Evolutionary conservation across 306 rosid species (phyloP), one percentile per base, ranked within the genome.

Genomic region (Parietaria judaica): DNA sequence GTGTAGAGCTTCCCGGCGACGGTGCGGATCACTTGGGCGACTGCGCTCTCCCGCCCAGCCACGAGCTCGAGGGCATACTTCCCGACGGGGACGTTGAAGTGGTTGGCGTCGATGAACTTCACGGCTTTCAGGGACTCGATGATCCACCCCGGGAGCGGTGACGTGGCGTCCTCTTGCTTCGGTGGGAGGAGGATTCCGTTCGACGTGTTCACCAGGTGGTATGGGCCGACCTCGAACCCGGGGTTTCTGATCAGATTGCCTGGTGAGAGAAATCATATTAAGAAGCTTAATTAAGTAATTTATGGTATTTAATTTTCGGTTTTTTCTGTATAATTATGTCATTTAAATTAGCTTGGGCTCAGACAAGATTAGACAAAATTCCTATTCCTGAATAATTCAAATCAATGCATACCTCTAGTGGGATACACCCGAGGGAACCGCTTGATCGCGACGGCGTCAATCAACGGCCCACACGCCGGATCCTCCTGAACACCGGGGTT

Each of bases 121-220:
- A 88, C 81, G 0, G 97, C 95, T 68, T 86, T 94, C 13, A 88
- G 94, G 9, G 99, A 94, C 65, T 88, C 95, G 13, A 94, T 86
- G 43, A 88, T 84, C 99, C 97, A 94, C 49, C 90, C 97, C 0
- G 94, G 97, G 15, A 94, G 94, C 3, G 99, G 99, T 17, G 99
- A 94, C 31, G 87, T 70, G 11, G 56, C 13, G 61, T 94, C 99
- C 72, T 88, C 79, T 64, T 94, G 99, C 54, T 69, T 85, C 0
- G 99, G 97, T 17, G 97, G 99, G 36, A 94, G 94, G 47, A 94
- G 79, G 1, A 94, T 88, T 60, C 97, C 97, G 36, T 88, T 77
- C 51, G 87, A 70, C 0, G 97, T 84, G 81, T 88, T 94, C 51
- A 76, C 50, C 38, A 94, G 67, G 13, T 86, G 83, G 74, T 88